Evolutionary conservation across 805 yeast genomes (phyloP).

Genomic region (Candida pini): DNA sequence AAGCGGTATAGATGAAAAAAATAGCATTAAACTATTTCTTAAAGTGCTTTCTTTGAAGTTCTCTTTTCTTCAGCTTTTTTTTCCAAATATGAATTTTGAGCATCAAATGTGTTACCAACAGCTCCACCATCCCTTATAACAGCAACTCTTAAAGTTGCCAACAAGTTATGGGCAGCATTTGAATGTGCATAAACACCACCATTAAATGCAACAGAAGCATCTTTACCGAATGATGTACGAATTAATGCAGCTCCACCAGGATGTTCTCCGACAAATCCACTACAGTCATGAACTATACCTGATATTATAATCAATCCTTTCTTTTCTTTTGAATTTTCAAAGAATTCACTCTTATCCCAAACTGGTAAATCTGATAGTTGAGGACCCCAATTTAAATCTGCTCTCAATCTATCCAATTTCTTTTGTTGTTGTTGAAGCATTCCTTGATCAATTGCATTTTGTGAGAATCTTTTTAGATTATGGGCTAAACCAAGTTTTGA

Average conservation of each 20-base stretch:
- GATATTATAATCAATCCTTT: slow-evolving; percentile 63
- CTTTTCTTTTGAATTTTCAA: slow-evolving; percentile 41
- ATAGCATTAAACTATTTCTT: too few relatives aligned
- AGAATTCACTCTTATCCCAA: slow-evolving; percentile 64
- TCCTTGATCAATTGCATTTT: slow-evolving; percentile 79
- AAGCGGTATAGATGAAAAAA: not conserved
- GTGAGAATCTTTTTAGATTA: slow-evolving; percentile 71
- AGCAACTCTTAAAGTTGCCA: slow-evolving; percentile 80
- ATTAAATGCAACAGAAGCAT: slow-evolving; percentile 77
- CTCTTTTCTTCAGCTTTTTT: slow-evolving; percentile 7
- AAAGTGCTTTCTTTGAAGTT: too few relatives aligned
- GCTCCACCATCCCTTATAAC: slow-evolving; percentile 66
- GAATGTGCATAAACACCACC: slow-evolving; percentile 86
- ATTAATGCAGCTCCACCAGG: slow-evolving; percentile 81
- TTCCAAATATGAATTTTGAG: slow-evolving; percentile 33
- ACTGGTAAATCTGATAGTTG: slow-evolving; percentile 61
- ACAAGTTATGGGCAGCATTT: slow-evolving; percentile 77
- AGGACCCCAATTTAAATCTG: slow-evolving; percentile 70
- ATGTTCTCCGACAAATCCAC: slow-evolving; percentile 63
- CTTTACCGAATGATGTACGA: slow-evolving; percentile 69
- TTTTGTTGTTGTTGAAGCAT: slow-evolving; percentile 78
- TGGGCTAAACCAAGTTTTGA: slow-evolving; percentile 66
- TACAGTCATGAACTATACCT: slow-evolving; percentile 76
- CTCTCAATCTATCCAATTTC: slow-evolving; percentile 61
- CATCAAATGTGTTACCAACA: slow-evolving; percentile 45